Conservation (phyloP, 495 filamentous ascomycete genomes). For the Hypoxylon cercidicola region DNA sequence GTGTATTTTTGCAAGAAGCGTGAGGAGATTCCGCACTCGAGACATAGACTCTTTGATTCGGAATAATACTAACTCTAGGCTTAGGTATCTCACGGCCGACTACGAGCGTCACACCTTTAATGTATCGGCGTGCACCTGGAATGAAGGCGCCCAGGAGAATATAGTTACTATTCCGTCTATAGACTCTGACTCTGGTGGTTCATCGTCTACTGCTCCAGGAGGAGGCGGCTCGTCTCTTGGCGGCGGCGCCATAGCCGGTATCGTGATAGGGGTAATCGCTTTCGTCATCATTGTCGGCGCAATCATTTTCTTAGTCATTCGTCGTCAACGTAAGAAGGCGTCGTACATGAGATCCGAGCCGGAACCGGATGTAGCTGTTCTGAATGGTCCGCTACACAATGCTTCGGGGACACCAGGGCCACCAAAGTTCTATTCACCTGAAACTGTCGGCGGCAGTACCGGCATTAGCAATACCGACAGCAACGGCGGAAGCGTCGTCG, state of each 20-base stretch:
- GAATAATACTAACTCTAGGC: background rate
- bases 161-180: conserved; percentile 48
- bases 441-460: conserved; percentile 18
- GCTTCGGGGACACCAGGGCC: conserved; percentile 6
- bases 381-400: conserved; percentile 43
- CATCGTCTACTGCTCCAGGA: conserved; percentile 3
- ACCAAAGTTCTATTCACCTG: conserved; percentile 34
- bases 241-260: conserved; percentile 50
- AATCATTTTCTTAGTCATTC: conserved; percentile 35
- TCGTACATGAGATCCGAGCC: conserved; percentile 21
- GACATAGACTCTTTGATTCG: background rate
- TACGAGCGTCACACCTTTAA: conserved; percentile 37
- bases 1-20: conserved; percentile 68
- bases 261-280: conserved; percentile 45
- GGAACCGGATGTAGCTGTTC: conserved; percentile 29
- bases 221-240: conserved; percentile 24
- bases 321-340: conserved; percentile 41
- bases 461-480: conserved; percentile 7
- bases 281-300: conserved; percentile 31
- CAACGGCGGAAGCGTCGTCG: conserved; percentile 1
- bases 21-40: conserved; percentile 18
- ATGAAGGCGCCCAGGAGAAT: conserved; percentile 45
- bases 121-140: conserved; percentile 54
- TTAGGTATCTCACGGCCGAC: conserved; percentile 38
- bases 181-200: conserved; percentile 17